Percentiles rank a stretch among this genome's conserved stretches.
phyloP scores from a whole-genome alignment of 164 flowering plant species.

The Magnolia changhungtana region DNA sequence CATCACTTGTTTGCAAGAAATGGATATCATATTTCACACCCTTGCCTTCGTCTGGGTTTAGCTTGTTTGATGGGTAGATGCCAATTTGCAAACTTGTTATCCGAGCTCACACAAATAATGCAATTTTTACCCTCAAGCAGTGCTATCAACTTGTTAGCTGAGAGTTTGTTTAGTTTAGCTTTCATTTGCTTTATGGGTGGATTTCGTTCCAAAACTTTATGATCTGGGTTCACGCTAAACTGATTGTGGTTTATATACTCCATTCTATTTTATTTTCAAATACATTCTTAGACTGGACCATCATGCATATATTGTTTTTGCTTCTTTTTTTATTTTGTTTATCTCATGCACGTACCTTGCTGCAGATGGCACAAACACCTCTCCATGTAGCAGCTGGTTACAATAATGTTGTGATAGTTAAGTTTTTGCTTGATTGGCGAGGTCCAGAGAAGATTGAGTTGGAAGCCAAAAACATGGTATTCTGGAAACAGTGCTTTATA shows the following conservation, averaged over 20 bases:
- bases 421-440: conserved; percentile 59
- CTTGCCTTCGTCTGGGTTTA: neutral
- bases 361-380: conserved; percentile 94
- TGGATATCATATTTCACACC: neutral
- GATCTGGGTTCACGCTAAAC: neutral
- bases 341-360: neutral
- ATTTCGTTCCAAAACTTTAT: neutral
- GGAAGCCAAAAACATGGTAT: conserved; percentile 93
- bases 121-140: neutral
- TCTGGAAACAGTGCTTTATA: neutral
- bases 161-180: neutral
- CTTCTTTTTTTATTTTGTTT: neutral
- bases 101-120: neutral
- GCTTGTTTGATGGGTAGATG: neutral
- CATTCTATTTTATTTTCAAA: neutral
- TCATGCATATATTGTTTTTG: neutral
- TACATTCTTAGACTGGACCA: neutral
- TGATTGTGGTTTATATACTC: neutral
- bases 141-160: neutral
- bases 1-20: neutral
- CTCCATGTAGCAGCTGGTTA: conserved; percentile 90
- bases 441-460: conserved; percentile 70
- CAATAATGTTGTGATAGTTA: conserved; percentile 64
- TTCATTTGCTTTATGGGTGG: neutral
- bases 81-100: neutral